These are phyloP conservation scores for Rhexocercosporidium sp. DNA, from an alignment of 2,329 filamentous ascomycete species.

Conservation along the genomic window DNA sequence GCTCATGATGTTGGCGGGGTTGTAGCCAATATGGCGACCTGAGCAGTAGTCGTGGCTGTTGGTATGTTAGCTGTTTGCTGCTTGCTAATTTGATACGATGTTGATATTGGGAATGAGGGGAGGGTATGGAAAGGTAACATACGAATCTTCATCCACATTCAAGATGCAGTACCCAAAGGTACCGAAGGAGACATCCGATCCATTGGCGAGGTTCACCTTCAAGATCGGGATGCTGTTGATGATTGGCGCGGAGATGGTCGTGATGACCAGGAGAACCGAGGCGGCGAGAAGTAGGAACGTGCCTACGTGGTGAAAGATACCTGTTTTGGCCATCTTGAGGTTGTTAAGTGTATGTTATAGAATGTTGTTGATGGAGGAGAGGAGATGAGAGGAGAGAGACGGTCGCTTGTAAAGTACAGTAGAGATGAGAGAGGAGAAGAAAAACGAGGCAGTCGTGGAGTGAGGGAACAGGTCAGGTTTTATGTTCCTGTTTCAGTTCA, in stretches of 20 bases:
- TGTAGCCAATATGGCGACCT: constrained; percentile 58
- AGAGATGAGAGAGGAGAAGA: neutral
- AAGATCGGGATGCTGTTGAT: constrained; percentile 60
- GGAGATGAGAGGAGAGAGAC: neutral
- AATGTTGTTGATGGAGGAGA: neutral
- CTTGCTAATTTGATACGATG: constrained; percentile 4
- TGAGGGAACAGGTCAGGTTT: constrained; percentile 6
- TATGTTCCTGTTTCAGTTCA: constrained; percentile 1
- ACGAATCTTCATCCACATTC: constrained; percentile 39
- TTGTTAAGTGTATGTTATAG: neutral
- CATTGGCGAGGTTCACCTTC: constrained; percentile 52
- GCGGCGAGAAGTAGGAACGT: constrained; percentile 61
- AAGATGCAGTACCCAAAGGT: constrained; percentile 64
- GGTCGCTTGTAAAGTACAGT: neutral
- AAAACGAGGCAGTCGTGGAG: neutral
- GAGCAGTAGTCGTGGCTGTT: constrained; percentile 54
- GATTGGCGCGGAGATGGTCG: constrained; percentile 63
- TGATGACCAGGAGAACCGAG: constrained; percentile 61
- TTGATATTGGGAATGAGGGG: neutral
- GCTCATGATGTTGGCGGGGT: constrained; percentile 53
- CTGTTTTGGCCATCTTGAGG: constrained; percentile 37
- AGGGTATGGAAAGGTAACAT: constrained; percentile 22
- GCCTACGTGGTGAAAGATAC: constrained; percentile 58
- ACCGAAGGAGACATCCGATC: constrained; percentile 55
- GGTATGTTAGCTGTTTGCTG: neutral